Percentiles rank a stretch among this genome's conserved stretches.
These are phyloP conservation scores for Cephalotrichum gorgonifer DNA, from an alignment of 2,329 filamentous ascomycete species.

Conservation along the genomic window DNA sequence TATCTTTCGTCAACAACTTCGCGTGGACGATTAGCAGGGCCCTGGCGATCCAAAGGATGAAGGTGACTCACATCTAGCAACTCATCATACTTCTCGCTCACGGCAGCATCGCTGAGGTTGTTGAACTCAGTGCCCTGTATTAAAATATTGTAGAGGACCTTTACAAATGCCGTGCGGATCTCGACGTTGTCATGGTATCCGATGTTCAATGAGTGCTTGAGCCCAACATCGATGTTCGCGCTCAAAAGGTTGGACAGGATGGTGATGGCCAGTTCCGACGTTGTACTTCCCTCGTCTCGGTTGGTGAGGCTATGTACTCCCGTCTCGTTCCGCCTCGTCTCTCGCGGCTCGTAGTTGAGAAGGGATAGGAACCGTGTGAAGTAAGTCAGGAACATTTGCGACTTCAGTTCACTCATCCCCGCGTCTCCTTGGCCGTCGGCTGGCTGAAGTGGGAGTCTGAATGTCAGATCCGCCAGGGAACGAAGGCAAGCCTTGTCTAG, in stretches of 20 bases:
- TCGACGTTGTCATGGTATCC: constrained; percentile 62
- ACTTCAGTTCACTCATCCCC: constrained; percentile 57
- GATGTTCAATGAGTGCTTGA: constrained; percentile 60
- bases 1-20: constrained; percentile 50
- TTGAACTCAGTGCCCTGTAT: constrained; percentile 64
- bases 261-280: constrained; percentile 53
- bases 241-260: constrained; percentile 60
- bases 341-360: constrained; percentile 41
- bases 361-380: constrained; percentile 60
- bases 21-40: constrained; percentile 1
- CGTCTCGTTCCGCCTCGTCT: constrained; percentile 8
- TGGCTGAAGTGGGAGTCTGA: constrained; percentile 55
- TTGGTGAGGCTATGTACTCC: constrained; percentile 16
- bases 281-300: constrained; percentile 44
- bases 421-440: constrained; percentile 56
- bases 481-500: constrained; percentile 56
- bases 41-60: constrained; percentile 6
- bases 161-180: constrained; percentile 60
- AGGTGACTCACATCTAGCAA: constrained; percentile 40
- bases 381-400: constrained; percentile 61
- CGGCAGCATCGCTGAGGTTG: constrained; percentile 55
- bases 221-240: constrained; percentile 60
- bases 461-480: constrained; percentile 56
- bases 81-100: constrained; percentile 59
- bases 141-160: constrained; percentile 59